phyloP scores from a whole-genome alignment of 2,329 filamentous ascomycete genomes.

The Claviceps pazoutovae region DNA sequence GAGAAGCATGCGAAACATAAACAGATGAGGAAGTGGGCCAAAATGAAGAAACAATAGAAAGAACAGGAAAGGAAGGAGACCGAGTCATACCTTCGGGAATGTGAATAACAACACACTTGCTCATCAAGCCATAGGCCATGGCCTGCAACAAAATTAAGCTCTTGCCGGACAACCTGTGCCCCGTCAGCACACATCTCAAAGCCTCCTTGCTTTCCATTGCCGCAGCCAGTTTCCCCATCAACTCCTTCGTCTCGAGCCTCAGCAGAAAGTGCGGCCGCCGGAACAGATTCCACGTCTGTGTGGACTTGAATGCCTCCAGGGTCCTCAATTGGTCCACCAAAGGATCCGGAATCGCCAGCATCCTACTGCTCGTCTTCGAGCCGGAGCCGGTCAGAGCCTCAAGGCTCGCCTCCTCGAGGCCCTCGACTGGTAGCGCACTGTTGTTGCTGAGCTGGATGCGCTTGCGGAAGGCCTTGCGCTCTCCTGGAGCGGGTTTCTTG shows the following conservation, averaged over 20 bases:
- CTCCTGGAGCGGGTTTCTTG: slow-evolving; percentile 55
- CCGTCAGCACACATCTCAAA: slow-evolving; percentile 54
- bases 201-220: slow-evolving; percentile 39
- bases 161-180: slow-evolving; percentile 67
- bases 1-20: neutral
- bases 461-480: slow-evolving; percentile 78
- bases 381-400: slow-evolving; percentile 38
- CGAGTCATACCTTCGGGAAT: slow-evolving; percentile 65
- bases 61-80: neutral
- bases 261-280: slow-evolving; percentile 66
- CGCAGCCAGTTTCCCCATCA: slow-evolving; percentile 49
- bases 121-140: slow-evolving; percentile 65
- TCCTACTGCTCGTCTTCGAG: slow-evolving; percentile 46
- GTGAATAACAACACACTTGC: slow-evolving; percentile 78
- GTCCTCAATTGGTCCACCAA: slow-evolving; percentile 69
- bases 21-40: neutral
- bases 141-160: slow-evolving; percentile 75
- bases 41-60: neutral
- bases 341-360: slow-evolving; percentile 54
- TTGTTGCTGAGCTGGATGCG: slow-evolving; percentile 86
- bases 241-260: slow-evolving; percentile 59
- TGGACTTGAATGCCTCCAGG: slow-evolving; percentile 82
- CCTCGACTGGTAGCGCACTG: slow-evolving; percentile 69
- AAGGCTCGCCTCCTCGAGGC: slow-evolving; percentile 45
- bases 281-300: slow-evolving; percentile 81